phyloP scores from a whole-genome alignment of 164 flowering plant genomes.

The Buxus sempervirens region DNA sequence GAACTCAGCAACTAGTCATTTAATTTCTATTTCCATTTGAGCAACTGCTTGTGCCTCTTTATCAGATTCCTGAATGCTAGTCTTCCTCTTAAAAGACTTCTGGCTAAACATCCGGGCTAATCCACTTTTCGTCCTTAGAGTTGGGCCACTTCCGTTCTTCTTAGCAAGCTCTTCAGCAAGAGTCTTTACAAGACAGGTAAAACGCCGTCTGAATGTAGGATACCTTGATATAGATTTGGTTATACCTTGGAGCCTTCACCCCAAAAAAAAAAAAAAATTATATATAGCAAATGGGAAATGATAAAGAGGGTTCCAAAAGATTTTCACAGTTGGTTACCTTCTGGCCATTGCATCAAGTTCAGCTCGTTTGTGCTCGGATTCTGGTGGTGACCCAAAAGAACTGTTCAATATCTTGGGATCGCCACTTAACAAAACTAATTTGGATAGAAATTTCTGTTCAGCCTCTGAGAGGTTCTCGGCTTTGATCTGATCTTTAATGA shows the following conservation, averaged over 20 bases:
- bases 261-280: neutral
- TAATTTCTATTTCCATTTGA: slow-evolving; percentile 27
- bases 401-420: slow-evolving; percentile 52
- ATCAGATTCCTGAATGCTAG: slow-evolving; percentile 29
- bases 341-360: slow-evolving; percentile 83
- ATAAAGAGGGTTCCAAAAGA: neutral
- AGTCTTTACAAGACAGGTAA: slow-evolving; percentile 36
- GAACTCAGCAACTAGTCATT: slow-evolving; percentile 12
- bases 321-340: slow-evolving; percentile 41
- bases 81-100: slow-evolving; percentile 43
- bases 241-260: slow-evolving; percentile 80
- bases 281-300: neutral
- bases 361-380: slow-evolving; percentile 56
- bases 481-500: slow-evolving; percentile 85
- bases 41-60: slow-evolving; percentile 27
- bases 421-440: slow-evolving; percentile 58
- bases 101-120: slow-evolving; percentile 47
- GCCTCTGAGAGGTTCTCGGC: slow-evolving; percentile 60
- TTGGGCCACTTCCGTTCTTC: slow-evolving; percentile 33
- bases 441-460: slow-evolving; percentile 67
- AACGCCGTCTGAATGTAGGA: slow-evolving; percentile 71
- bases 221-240: slow-evolving; percentile 72
- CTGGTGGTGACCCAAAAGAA: slow-evolving; percentile 45
- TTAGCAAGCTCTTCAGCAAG: slow-evolving; percentile 48
- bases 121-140: slow-evolving; percentile 45